Conservation (phyloP, 148 eudicot species). For the Rhododendron kiyosumense region DNA sequence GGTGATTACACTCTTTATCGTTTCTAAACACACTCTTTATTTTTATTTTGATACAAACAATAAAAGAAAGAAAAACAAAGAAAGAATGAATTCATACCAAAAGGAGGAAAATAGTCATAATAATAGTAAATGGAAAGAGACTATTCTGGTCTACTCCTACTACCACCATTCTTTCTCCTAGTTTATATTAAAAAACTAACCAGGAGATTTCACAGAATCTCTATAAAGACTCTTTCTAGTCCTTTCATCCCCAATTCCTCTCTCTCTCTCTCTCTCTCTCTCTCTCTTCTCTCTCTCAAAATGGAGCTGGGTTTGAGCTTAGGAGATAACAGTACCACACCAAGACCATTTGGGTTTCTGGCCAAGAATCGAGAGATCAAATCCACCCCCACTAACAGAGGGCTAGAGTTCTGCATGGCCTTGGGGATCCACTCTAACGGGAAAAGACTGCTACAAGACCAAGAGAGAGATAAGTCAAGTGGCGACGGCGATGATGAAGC, state of each 20-base stretch:
- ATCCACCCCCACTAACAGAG: neutral
- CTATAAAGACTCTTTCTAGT: constrained; percentile 32
- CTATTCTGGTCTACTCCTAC: neutral
- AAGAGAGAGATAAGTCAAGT: neutral
- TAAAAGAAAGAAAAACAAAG: neutral
- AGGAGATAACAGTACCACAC: constrained; percentile 17
- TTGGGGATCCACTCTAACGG: constrained; percentile 22
- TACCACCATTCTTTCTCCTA: neutral
- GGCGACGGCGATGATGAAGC: constrained; percentile 10
- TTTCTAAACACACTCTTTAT: neutral
- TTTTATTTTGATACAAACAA: too few species aligned
- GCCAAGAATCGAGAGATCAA: constrained; percentile 4
- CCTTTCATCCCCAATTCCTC: constrained; percentile 6
- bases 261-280: neutral
- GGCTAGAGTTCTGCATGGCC: constrained; percentile 38
- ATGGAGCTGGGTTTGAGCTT: constrained; percentile 54
- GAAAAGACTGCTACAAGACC: neutral
- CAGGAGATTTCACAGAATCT: constrained; percentile 21
- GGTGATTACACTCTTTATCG: neutral
- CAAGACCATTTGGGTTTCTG: constrained; percentile 19
- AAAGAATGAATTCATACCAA: neutral
- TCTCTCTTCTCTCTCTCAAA: constrained; percentile 7
- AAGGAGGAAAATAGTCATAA: neutral
- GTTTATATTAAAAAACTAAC: neutral
- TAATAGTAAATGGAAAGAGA: neutral